Evolutionary conservation across 2,329 filamentous ascomycete genomes (phyloP).

Genomic region (Xylaria hypoxylon): DNA sequence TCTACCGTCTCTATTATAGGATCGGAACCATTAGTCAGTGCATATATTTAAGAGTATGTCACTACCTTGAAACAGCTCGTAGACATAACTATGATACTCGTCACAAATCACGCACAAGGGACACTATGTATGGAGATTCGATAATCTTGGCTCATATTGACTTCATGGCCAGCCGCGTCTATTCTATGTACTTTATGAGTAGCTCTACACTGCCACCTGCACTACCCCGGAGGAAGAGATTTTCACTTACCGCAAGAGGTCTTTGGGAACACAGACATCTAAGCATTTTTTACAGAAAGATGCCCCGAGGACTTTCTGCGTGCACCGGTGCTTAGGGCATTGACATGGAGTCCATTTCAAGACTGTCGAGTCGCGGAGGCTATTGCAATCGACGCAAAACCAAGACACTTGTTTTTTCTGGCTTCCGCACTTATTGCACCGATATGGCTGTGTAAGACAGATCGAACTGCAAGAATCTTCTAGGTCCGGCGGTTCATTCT

Average conservation of each 20-base stretch:
- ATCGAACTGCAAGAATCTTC: constrained; percentile 39
- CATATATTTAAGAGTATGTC: too few relatives aligned
- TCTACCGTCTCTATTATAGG: too few relatives aligned
- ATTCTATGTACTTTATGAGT: background rate
- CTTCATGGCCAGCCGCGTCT: background rate
- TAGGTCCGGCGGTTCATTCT: constrained; percentile 31
- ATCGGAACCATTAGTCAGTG: too few relatives aligned
- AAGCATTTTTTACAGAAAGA: constrained; percentile 33
- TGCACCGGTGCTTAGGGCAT: constrained; percentile 35
- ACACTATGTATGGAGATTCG: too few relatives aligned
- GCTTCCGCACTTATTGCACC: constrained; percentile 40
- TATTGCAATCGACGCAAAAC: constrained; percentile 40
- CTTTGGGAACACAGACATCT: background rate
- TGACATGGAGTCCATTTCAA: constrained; percentile 34
- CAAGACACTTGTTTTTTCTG: constrained; percentile 42
- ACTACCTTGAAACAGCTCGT: too few relatives aligned
- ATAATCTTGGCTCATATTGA: too few relatives aligned
- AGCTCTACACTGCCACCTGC: too few relatives aligned
- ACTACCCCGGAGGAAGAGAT: constrained; percentile 17
- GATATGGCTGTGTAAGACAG: constrained; percentile 42
- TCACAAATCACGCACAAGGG: too few relatives aligned
- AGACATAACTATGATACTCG: too few relatives aligned
- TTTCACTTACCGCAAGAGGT: constrained; percentile 35
- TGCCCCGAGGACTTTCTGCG: constrained; percentile 27
- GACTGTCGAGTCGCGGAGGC: constrained; percentile 30